Percentiles rank a stretch among this genome's conserved stretches.
Conservation (phyloP, 1,139 yeast genomes). For the Pichia sp. region DNA sequence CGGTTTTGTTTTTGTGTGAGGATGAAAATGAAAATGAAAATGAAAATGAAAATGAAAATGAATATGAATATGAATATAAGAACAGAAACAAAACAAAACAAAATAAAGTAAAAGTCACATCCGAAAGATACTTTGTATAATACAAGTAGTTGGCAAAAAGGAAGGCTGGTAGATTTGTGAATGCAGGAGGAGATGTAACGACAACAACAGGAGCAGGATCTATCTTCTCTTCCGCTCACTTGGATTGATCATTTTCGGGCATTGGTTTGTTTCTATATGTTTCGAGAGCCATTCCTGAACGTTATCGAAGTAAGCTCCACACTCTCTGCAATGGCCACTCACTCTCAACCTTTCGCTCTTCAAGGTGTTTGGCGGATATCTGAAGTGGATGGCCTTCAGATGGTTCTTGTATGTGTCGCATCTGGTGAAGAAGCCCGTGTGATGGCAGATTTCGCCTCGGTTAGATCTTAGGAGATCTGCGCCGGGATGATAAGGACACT, state of each 20-base stretch:
- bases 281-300: constrained; percentile 76
- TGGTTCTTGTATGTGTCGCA: constrained; percentile 93
- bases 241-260: constrained; percentile 33
- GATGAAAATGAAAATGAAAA: not conserved
- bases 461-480: constrained; percentile 2
- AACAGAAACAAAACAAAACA: not conserved
- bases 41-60: not conserved
- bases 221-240: constrained; percentile 6
- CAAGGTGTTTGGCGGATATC: constrained; percentile 81
- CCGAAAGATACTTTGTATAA: not conserved
- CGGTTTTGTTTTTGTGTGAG: not conserved
- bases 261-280: constrained; percentile 61
- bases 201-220: not conserved
- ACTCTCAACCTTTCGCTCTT: constrained; percentile 69
- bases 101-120: not conserved
- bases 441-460: constrained; percentile 49
- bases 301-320: constrained; percentile 57
- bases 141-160: not conserved
- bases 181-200: not conserved
- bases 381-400: constrained; percentile 82
- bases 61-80: too few species aligned
- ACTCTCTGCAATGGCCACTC: constrained; percentile 71
- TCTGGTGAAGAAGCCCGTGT: constrained; percentile 77
- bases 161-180: not conserved
- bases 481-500: constrained; percentile 39